Percentiles rank a stretch among this genome's conserved stretches.
Conservation (phyloP, 2,329 filamentous ascomycete genomes). For the Dryadomyces quercivorus region DNA sequence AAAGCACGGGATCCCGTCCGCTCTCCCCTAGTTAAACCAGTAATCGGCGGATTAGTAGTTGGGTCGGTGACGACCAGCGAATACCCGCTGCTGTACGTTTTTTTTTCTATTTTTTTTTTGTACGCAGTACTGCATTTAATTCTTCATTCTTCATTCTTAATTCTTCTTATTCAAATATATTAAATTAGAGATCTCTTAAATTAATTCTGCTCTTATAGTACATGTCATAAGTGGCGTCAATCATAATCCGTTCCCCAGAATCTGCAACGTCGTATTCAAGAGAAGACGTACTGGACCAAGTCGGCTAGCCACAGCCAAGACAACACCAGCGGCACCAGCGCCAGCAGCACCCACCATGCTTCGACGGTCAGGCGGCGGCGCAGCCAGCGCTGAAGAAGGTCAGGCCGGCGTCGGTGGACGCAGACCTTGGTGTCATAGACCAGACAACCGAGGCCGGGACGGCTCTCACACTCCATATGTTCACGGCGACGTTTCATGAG, state of each 20-base stretch:
- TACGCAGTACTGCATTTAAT: too few relatives aligned
- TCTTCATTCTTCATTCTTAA: too few relatives aligned
- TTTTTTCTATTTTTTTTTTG: too few relatives aligned
- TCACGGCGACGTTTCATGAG: slow-evolving; percentile 47
- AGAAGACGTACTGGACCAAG: slow-evolving; percentile 3
- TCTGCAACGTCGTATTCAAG: neutral
- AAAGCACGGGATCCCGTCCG: neutral
- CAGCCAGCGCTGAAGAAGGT: slow-evolving; percentile 33
- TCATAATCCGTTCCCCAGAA: neutral
- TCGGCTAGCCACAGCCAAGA: slow-evolving; percentile 25
- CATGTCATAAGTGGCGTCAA: neutral
- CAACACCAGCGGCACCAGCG: slow-evolving; percentile 25
- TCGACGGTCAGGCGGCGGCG: slow-evolving; percentile 31
- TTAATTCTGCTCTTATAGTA: neutral
- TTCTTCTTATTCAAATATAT: too few relatives aligned
- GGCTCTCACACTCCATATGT: slow-evolving; percentile 48
- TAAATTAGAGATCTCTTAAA: too few relatives aligned
- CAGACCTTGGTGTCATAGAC: slow-evolving; percentile 39
- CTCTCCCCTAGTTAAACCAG: too few relatives aligned
- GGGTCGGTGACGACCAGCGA: too few relatives aligned
- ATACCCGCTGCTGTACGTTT: too few relatives aligned
- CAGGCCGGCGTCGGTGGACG: slow-evolving; percentile 30
- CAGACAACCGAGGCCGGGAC: slow-evolving; percentile 42
- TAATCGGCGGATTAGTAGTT: too few relatives aligned
- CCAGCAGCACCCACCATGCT: slow-evolving; percentile 35